Evolutionary conservation across 352 stramenopile genomes (phyloP), one percentile per base, ranked within the genome.

Genomic region (Thraustochytrium striatum): DNA sequence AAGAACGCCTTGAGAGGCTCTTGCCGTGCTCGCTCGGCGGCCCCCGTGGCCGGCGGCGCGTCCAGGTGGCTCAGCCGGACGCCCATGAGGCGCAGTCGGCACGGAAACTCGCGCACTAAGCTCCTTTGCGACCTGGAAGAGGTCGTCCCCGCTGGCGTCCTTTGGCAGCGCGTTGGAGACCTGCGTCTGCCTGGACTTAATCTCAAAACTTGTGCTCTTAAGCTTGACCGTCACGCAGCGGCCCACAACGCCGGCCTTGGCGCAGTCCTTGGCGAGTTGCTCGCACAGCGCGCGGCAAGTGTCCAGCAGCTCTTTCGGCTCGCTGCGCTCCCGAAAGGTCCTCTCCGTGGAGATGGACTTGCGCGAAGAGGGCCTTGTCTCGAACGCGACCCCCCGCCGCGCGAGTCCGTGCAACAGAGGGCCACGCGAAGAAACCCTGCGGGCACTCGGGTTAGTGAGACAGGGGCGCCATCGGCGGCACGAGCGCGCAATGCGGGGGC

Each of bases 171-270:
- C 39, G 28, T 39, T 41, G 16, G 72, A 57, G 39, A 72, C 52
- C 28, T 61, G 57, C 5, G 39, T 81, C 30, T 79, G 62, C 3
- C 81, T 50, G 21, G 57, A 62, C 19, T 36, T 41, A 2, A 85
- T 65, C 36, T 78, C 32, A 61, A 85, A 86, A 21, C 57, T 38
- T 19, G 38, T 69, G 16, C 30, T 75, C 53, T 86, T 86, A 7
- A 86, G 59, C 55, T 86, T 86, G 32, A 86, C n/a, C 1, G 83
- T 86, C 2, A 86, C 7, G n/a, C 73, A 84, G 30, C 50, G 47
- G 19, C 82, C 82, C 13, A 28, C 19, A 33, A 69, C 5, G 0
- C 25, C n/a, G 5, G 52, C 28, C 39, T 79, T 25, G 16, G 81
- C 36, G 28, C 75, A 82, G 3, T 83, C 57, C 1, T 47, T 25